Percentiles rank a stretch among this genome's conserved stretches.
Conservation (phyloP, 2,329 filamentous ascomycete genomes). For the Aspergillus tanneri region DNA sequence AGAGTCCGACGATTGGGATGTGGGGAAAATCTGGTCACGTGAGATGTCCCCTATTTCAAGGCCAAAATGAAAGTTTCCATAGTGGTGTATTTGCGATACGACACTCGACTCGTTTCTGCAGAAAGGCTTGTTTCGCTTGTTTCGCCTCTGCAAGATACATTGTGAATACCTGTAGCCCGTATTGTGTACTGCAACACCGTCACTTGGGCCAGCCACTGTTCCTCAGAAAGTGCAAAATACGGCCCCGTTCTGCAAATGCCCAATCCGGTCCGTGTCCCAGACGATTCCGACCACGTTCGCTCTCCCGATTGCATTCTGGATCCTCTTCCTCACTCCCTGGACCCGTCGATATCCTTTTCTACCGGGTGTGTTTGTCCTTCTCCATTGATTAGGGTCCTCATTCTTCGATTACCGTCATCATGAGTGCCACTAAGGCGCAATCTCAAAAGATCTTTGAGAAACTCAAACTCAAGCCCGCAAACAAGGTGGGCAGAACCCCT, state of each 20-base stretch:
- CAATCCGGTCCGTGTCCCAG: conserved; percentile 21
- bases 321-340: conserved; percentile 14
- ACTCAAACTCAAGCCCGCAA: conserved; percentile 87
- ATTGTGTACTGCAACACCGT: too few relatives aligned
- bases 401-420: conserved; percentile 32
- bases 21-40: conserved; percentile 23
- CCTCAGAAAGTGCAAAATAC: conserved; percentile 8
- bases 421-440: conserved; percentile 84
- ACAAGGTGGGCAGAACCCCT: conserved; percentile 67
- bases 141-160: too few relatives aligned
- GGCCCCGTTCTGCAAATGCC: conserved; percentile 20
- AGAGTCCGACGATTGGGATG: conserved; percentile 12
- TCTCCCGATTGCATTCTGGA: conserved; percentile 31
- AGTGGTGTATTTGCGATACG: conserved; percentile 21
- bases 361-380: conserved; percentile 4
- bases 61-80: conserved; percentile 1
- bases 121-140: background rate
- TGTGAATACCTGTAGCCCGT: too few relatives aligned
- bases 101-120: background rate
- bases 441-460: conserved; percentile 98
- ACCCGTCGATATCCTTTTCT: conserved; percentile 4
- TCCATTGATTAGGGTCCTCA: conserved; percentile 3
- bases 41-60: too few relatives aligned
- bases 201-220: too few relatives aligned
- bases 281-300: conserved; percentile 40